Evolutionary conservation across 371 early-diverging fungal species (phyloP), one percentile per base, ranked within the genome.

Genomic region (Blakeslea trispora): DNA sequence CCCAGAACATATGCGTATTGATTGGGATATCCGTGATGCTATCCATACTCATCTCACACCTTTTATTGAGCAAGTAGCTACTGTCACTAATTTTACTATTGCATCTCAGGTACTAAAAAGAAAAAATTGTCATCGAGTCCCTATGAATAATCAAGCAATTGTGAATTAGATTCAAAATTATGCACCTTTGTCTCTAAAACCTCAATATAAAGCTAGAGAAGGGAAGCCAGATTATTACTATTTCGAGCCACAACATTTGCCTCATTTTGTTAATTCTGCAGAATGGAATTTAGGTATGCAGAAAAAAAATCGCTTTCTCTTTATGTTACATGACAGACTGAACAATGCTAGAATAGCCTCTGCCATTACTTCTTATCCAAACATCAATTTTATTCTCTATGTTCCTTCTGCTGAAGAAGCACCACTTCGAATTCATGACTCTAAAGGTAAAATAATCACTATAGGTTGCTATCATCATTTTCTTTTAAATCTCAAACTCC

Each of bases 271-370:
- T 35, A 92, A 95, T 65, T 85, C 91, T 32, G 95, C 91, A 4
- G 93, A 95, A 66, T 95, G 95, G 95, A 92, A 89, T 62, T 69
- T 94, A 41, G 91, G 88, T 87, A 73, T n/a, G n/a, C n/a, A n/a
- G n/a, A n/a, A n/a, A n/a, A n/a, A n/a, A n/a, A n/a, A n/a, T n/a
- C n/a, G n/a, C n/a, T n/a, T n/a, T n/a, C n/a, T n/a, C n/a, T n/a
- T n/a, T n/a, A n/a, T n/a, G n/a, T n/a, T n/a, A n/a, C n/a, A n/a
- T n/a, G n/a, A n/a, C n/a, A 46, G 35, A 35, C 24, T 32, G 14
- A 34, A 18, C 18, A 35, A 43, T 22, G 31, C 11, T 17, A 10
- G 10, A 2, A 51, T 75, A 82, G 96, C 94, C 11, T 92, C 96
- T 1, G 88, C 85, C 13, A 91, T 93, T 15, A 87, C 93, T 1